A percentile compares a stretch with the other conserved stretches of the same genome.
These are phyloP conservation scores for Lactifluus subvellereus DNA, from an alignment of 768 basidiomycete genomes.

Conservation along the genomic window DNA sequence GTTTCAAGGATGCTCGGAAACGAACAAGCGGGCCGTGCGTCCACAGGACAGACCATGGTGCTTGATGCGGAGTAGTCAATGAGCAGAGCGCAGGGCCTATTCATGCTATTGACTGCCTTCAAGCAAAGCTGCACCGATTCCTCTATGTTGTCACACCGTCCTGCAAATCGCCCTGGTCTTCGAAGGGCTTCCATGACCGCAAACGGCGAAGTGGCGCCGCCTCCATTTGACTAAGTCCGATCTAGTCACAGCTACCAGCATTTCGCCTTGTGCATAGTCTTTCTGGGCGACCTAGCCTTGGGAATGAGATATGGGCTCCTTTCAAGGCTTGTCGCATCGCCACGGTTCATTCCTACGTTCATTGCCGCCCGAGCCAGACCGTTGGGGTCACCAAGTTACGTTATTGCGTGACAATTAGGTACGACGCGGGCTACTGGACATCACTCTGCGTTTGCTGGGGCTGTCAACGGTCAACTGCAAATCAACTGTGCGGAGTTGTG, in stretches of 20 bases:
- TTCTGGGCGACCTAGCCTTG: neutral
- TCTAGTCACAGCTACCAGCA: slow-evolving; percentile 1
- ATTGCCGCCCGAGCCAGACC: no score
- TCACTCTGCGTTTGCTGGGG: neutral
- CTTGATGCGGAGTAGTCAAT: neutral
- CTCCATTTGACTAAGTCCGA: neutral
- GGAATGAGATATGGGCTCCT: neutral
- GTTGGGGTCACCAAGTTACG: neutral
- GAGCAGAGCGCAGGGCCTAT: neutral
- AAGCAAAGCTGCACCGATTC: neutral
- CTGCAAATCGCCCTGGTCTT: neutral
- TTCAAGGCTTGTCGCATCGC: neutral
- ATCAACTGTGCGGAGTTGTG: neutral
- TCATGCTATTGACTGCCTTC: neutral
- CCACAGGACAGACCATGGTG: neutral
- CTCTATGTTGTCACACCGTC: neutral
- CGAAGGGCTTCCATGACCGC: neutral
- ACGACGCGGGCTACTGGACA: neutral
- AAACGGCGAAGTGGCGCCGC: neutral
- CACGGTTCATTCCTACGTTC: no score
- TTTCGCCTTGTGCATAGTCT: neutral
- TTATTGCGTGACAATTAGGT: neutral
- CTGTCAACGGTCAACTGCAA: neutral
- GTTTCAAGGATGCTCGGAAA: neutral
- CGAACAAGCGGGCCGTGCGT: neutral